Conservation (phyloP, 495 filamentous ascomycete genomes). For the Aspergillus sclerotiicarbonarius region DNA sequence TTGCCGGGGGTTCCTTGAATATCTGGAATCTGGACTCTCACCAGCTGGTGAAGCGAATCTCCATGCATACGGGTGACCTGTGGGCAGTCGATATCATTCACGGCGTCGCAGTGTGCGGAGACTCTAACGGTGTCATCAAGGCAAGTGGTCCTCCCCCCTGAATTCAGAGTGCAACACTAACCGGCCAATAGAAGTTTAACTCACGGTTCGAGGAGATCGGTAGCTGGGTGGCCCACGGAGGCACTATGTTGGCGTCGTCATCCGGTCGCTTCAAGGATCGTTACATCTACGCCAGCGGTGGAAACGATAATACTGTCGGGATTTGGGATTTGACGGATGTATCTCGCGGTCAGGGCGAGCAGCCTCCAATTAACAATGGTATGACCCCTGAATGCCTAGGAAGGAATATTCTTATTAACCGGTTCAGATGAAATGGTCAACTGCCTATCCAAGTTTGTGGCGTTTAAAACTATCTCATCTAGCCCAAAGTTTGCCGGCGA, state of each 20-base stretch:
- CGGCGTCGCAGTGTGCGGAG: slow-evolving; percentile 80
- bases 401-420: neutral
- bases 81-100: slow-evolving; percentile 81
- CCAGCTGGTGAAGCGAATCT: slow-evolving; percentile 82
- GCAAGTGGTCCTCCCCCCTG: slow-evolving; percentile 42
- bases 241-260: slow-evolving; percentile 83
- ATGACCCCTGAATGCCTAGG: slow-evolving; percentile 3
- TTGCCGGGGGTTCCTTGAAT: slow-evolving; percentile 85
- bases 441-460: slow-evolving; percentile 78
- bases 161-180: neutral
- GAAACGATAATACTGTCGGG: slow-evolving; percentile 83
- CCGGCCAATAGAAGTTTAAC: slow-evolving; percentile 65
- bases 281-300: slow-evolving; percentile 86
- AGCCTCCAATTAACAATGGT: slow-evolving; percentile 60
- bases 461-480: slow-evolving; percentile 86
- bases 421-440: slow-evolving; percentile 74
- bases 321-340: slow-evolving; percentile 79
- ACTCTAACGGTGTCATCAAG: slow-evolving; percentile 74
- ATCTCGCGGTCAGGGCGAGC: slow-evolving; percentile 38
- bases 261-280: slow-evolving; percentile 63
- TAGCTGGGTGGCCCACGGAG: slow-evolving; percentile 82
- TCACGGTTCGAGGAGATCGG: slow-evolving; percentile 81
- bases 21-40: slow-evolving; percentile 96
- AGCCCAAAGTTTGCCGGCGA: slow-evolving; percentile 79
- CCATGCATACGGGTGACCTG: slow-evolving; percentile 76